Evolutionary conservation across 257 asterid species (phyloP), one percentile per base, ranked within the genome.

Genomic region (Scutellaria minor): DNA sequence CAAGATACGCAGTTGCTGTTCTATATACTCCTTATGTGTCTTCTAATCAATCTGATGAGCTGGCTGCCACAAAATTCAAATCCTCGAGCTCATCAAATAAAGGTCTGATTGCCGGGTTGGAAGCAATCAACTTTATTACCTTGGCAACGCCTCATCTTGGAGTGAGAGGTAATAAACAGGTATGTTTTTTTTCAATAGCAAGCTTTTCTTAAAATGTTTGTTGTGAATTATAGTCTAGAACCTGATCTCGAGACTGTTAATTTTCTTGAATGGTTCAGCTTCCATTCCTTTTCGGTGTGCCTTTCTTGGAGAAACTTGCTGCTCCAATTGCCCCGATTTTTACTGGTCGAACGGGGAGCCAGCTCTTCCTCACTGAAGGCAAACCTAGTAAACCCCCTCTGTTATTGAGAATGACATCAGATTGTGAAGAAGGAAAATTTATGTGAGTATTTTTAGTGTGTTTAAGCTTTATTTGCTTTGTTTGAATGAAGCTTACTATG

Each of bases 101-200:
- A 78, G 95, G 96, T 58, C 80, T 77, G 59, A 83, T 94, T 84
- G 93, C 97, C 40, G 97, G 97, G 75, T 80, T 94, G 79, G 96
- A 94, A 81, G 98, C 99, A 9, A 80, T 88, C 60, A 90, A 89
- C 80, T 94, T 91, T 74, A 86, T 94, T 80, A 91, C 99, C 75
- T 83, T 94, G 64, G 99, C 97, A 40, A 94, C 97, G 6, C 99
- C 99, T 77, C 99, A 94, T 86, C 95, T 94, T 64, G 98, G 98
- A 50, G 99, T 91, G 47, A 85, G 98, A 79, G 99, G 99, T 75
- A 91, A 85, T 74, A 91, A 80, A 57, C 98, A 94, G 98, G 98
- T 89, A 75, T 31, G 24, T 31, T 31, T 24, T 66, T 55, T 76
- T 54, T 47, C 65, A 14, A 47, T 60, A 31, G 37, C 37, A 31